phyloP scores from a whole-genome alignment of 192 early-diverging fungal genomes.

The Jimgerdemannia flammicorona region DNA sequence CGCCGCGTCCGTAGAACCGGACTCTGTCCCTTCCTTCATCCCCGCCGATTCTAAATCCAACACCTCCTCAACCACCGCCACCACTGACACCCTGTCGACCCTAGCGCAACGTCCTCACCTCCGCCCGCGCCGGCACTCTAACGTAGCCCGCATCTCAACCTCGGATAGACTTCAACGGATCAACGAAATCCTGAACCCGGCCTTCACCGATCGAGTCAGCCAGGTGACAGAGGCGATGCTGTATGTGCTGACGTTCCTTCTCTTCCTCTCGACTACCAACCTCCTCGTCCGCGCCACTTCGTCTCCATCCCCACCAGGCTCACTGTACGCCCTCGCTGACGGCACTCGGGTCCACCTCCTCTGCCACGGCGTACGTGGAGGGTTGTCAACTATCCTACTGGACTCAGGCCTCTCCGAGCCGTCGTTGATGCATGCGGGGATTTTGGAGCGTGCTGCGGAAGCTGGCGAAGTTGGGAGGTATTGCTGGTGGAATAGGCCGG shows the following conservation, averaged over 20 bases:
- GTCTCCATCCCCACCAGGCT: conserved; percentile 5
- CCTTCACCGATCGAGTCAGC: neutral
- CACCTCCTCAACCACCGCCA: neutral
- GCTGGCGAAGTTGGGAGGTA: conserved; percentile 12
- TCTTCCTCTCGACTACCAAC: neutral
- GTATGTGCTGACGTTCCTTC: neutral
- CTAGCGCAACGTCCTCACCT: neutral
- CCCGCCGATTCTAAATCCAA: neutral
- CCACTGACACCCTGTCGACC: neutral
- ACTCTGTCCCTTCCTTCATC: too few species aligned
- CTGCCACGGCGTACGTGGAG: neutral
- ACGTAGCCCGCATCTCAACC: neutral
- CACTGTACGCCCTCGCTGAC: neutral
- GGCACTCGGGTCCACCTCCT: conserved; percentile 3
- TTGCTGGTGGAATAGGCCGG: conserved; percentile 13
- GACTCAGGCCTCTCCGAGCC: conserved; percentile 8
- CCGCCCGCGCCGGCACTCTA: neutral
- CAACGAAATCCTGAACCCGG: conserved; percentile 4
- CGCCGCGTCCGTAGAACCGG: neutral
- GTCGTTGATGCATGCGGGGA: conserved; percentile 1
- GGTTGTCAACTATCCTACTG: conserved; percentile 2
- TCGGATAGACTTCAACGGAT: conserved; percentile 1
- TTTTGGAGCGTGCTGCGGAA: neutral
- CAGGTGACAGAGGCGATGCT: conserved; percentile 5
- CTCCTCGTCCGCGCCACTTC: conserved; percentile 5